Conservation (phyloP, 2,329 filamentous ascomycete genomes). For the Pseudogymnoascus verrucosus region DNA sequence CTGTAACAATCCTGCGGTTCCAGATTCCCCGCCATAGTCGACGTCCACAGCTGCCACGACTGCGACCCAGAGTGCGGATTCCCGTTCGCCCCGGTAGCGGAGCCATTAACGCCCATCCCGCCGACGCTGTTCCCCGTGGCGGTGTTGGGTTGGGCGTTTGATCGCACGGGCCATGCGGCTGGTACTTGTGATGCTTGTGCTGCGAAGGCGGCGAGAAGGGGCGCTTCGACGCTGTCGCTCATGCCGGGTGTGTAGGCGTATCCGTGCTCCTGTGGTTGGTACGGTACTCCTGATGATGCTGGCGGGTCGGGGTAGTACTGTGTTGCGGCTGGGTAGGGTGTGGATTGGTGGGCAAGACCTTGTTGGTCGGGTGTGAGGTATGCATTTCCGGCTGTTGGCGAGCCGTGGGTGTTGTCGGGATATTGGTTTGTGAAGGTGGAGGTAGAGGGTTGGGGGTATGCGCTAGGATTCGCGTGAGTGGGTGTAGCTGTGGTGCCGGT, state of each 20-base stretch:
- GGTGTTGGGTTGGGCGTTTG: conserved; percentile 9
- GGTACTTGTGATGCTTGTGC: conserved; percentile 29
- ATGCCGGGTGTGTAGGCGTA: conserved; percentile 16
- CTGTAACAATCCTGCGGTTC: conserved; percentile 27
- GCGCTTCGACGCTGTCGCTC: conserved; percentile 19
- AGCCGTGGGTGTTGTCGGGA: conserved; percentile 14
- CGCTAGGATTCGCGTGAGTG: background rate
- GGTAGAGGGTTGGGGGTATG: conserved; percentile 12
- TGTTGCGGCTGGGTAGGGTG: conserved; percentile 25
- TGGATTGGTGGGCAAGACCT: conserved; percentile 20
- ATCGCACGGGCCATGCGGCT: conserved; percentile 14
- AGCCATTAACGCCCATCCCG: background rate
- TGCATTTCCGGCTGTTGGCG: conserved; percentile 11
- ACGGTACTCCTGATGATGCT: conserved; percentile 15
- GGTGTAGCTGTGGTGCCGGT: background rate
- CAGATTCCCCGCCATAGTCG: conserved; percentile 22
- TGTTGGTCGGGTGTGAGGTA: conserved; percentile 18
- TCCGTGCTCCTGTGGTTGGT: conserved; percentile 19
- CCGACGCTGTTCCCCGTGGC: background rate
- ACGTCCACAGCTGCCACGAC: conserved; percentile 28
- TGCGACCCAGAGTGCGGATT: conserved; percentile 18
- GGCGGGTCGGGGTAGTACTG: conserved; percentile 25
- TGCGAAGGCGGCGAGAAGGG: conserved; percentile 22
- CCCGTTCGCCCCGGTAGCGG: background rate
- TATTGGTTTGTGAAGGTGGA: conserved; percentile 5